Percentiles rank a stretch among this genome's conserved stretches.
Evolutionary conservation across 306 rosid species (phyloP).

Genomic region (Lagenaria siceraria): DNA sequence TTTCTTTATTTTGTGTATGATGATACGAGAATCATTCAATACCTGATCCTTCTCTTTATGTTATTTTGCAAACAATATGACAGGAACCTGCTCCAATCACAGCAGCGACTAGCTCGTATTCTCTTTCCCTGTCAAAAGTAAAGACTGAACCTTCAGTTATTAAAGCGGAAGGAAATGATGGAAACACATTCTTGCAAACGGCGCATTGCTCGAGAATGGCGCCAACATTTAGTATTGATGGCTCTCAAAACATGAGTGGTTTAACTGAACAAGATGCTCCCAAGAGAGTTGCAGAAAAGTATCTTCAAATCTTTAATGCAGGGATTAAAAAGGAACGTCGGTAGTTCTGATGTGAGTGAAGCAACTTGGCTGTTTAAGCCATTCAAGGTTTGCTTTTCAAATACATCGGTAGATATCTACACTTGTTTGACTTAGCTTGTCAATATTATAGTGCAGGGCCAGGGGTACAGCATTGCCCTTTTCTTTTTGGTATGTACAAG

Average conservation of each 20-base stretch:
- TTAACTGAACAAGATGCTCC: background rate
- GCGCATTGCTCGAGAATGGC: background rate
- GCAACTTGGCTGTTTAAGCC: background rate
- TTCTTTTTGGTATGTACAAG: background rate
- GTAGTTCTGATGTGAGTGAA: background rate
- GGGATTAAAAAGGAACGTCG: background rate
- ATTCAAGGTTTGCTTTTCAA: background rate
- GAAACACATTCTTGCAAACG: background rate
- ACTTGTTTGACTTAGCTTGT: background rate
- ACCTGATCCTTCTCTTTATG: background rate
- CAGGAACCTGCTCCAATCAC: background rate
- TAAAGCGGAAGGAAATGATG: background rate
- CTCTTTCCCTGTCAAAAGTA: background rate
- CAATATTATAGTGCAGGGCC: background rate
- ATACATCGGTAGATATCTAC: background rate
- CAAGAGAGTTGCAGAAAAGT: conserved; percentile 2
- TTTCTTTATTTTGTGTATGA: background rate
- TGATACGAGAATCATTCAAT: background rate
- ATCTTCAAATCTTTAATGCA: conserved; percentile 1
- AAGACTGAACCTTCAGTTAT: background rate
- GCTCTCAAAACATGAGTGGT: background rate
- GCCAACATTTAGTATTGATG: background rate
- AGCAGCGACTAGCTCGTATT: background rate
- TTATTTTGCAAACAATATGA: background rate
- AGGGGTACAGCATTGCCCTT: background rate